Evolutionary conservation across 192 early-diverging fungal genomes (phyloP).

Genomic region (Helicostylum pulchrum): DNA sequence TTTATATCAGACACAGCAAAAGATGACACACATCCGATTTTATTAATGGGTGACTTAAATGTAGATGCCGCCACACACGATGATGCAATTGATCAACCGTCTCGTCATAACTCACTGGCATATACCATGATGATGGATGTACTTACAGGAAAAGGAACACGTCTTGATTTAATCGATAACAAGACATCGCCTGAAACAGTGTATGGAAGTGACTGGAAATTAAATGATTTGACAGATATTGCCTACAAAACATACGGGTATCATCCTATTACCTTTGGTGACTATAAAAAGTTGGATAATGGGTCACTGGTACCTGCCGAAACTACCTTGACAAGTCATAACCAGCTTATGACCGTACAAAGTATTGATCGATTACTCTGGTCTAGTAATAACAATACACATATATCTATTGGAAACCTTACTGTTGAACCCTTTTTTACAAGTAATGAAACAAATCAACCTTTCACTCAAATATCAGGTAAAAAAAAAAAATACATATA

Average conservation of each 20-base stretch:
- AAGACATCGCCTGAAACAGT: not conserved
- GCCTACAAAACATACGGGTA: slow-evolving; percentile 56
- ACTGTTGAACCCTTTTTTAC: slow-evolving; percentile 28
- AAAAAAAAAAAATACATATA: not conserved
- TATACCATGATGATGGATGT: slow-evolving; percentile 60
- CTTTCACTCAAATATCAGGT: slow-evolving; percentile 43
- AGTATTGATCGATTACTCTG: slow-evolving; percentile 34
- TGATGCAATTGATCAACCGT: slow-evolving; percentile 8
- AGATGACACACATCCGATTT: slow-evolving; percentile 20
- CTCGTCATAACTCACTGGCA: slow-evolving; percentile 42
- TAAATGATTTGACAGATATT: slow-evolving; percentile 40
- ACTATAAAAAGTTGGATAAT: slow-evolving; percentile 48
- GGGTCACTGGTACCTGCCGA: slow-evolving; percentile 48
- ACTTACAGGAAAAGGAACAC: slow-evolving; percentile 38
- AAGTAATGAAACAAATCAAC: not conserved
- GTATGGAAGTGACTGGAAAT: not conserved
- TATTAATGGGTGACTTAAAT: slow-evolving; percentile 56
- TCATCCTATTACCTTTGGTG: slow-evolving; percentile 78
- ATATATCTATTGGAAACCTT: slow-evolving; percentile 13
- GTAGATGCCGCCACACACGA: slow-evolving; percentile 45
- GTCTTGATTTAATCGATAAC: not conserved
- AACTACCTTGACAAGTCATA: slow-evolving; percentile 50
- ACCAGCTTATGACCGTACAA: slow-evolving; percentile 41
- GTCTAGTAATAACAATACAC: slow-evolving; percentile 2
- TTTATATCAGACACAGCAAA: slow-evolving; percentile 54